phyloP scores from a whole-genome alignment of 2,329 filamentous ascomycete genomes.

The Aspergillus quadrilineatus region DNA sequence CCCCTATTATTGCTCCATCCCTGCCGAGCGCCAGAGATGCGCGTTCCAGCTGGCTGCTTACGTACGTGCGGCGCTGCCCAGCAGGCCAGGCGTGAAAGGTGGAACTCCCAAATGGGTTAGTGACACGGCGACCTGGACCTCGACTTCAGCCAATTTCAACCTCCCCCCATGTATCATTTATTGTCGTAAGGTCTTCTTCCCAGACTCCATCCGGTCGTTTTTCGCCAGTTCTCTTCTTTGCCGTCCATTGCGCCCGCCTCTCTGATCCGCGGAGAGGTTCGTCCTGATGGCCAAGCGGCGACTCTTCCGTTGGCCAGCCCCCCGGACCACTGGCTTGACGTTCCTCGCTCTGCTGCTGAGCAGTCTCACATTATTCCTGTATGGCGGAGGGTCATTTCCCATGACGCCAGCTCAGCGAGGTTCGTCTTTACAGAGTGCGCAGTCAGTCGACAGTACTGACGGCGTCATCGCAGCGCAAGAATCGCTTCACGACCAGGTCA shows the following conservation, averaged over 20 bases:
- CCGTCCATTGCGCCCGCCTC: not conserved
- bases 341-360: constrained; percentile 19
- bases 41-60: constrained; percentile 2
- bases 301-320: constrained; percentile 22
- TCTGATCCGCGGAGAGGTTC: constrained; percentile 4
- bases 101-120: constrained; percentile 2
- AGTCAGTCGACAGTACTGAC: not conserved
- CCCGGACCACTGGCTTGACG: constrained; percentile 16
- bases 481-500: constrained; percentile 14
- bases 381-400: constrained; percentile 13
- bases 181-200: constrained; percentile 4
- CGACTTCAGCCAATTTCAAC: constrained; percentile 2
- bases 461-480: constrained; percentile 7
- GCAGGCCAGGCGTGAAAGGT: not conserved
- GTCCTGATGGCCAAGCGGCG: constrained; percentile 19
- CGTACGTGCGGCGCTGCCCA: not conserved
- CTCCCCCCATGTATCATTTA: constrained; percentile 6
- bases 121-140: not conserved
- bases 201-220: not conserved
- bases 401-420: constrained; percentile 1
- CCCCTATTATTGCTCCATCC: not conserved
- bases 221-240: not conserved
- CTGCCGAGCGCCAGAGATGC: not conserved
- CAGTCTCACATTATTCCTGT: constrained; percentile 16
- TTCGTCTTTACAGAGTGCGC: constrained; percentile 5